Evolutionary conservation across 192 early-diverging fungal species (phyloP).

Genomic region (Martensiomyces pterosporus): DNA sequence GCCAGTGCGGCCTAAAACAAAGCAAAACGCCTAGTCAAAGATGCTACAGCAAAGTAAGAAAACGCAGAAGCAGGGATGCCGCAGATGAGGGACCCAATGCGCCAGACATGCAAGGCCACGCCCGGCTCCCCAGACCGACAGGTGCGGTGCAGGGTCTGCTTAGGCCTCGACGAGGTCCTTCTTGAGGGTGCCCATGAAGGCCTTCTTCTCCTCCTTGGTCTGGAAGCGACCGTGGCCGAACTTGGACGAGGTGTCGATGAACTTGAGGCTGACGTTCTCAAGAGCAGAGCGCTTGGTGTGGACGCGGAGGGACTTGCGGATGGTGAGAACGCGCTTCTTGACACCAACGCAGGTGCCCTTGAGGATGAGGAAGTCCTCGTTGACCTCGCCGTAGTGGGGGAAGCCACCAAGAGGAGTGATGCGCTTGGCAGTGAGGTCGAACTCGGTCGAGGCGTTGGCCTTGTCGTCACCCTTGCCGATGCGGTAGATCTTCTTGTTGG

Average conservation of each 20-base stretch:
- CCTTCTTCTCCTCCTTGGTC: conserved; percentile 91
- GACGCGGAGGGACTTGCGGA: conserved; percentile 95
- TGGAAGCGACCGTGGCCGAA: conserved; percentile 99
- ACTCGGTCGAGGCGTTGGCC: conserved; percentile 87
- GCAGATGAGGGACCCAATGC: no score
- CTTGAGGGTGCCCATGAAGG: conserved; percentile 90
- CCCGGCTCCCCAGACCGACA: no score
- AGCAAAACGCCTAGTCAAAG: no score
- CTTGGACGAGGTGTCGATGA: conserved; percentile 99
- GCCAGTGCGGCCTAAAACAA: no score
- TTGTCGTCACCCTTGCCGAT: conserved; percentile 85
- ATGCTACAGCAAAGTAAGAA: no score
- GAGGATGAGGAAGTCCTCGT: conserved; percentile 98
- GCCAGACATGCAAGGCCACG: no score
- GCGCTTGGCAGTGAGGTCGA: conserved; percentile 89
- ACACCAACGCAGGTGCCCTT: conserved; percentile 97
- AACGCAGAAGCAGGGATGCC: no score
- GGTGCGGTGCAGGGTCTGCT: neutral
- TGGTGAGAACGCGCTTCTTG: conserved; percentile 94
- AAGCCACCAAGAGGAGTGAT: conserved; percentile 99
- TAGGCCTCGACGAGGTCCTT: conserved; percentile 57
- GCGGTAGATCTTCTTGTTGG: conserved; percentile 99
- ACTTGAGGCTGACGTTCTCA: conserved; percentile 96
- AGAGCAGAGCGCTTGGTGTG: conserved; percentile 96
- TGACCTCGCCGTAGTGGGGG: conserved; percentile 98